These are phyloP conservation scores for Penicillium subrubescens DNA, from an alignment of 495 filamentous ascomycete species.

Conservation along the genomic window DNA sequence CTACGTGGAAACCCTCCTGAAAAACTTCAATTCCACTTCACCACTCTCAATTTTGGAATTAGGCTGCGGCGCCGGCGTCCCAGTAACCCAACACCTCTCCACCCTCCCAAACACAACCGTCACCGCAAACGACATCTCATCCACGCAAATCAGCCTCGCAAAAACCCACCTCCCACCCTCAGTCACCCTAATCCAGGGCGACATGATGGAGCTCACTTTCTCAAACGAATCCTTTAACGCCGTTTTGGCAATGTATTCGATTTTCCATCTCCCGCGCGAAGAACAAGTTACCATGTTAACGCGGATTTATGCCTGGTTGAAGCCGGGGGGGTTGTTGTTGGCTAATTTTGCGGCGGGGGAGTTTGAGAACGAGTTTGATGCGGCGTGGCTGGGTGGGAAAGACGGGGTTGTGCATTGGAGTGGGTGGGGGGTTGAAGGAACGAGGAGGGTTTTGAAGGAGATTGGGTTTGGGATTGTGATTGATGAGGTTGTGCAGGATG, in stretches of 20 bases:
- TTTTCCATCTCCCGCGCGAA: conserved; percentile 47
- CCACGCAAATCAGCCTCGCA: conserved; percentile 38
- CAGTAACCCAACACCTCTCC: conserved; percentile 33
- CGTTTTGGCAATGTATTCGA: conserved; percentile 45
- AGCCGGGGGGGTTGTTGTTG: conserved; percentile 39
- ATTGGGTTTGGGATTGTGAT: conserved; percentile 26
- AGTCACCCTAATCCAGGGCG: conserved; percentile 33
- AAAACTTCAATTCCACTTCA: conserved; percentile 4
- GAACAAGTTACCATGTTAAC: conserved; percentile 40
- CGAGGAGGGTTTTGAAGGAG: conserved; percentile 13
- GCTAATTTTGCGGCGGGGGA: conserved; percentile 39
- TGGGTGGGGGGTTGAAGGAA: conserved; percentile 37
- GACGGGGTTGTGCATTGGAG: conserved; percentile 46
- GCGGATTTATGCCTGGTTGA: conserved; percentile 42
- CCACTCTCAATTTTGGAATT: conserved; percentile 36
- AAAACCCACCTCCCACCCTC: conserved; percentile 15
- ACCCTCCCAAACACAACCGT: conserved; percentile 17
- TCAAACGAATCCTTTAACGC: conserved; percentile 33
- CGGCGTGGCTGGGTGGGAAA: conserved; percentile 29
- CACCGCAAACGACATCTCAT: conserved; percentile 45
- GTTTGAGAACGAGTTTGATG: conserved; percentile 17
- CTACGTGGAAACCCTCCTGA: conserved; percentile 33
- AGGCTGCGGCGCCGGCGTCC: conserved; percentile 45
- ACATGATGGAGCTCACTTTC: conserved; percentile 47
- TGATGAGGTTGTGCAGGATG: conserved; percentile 27